phyloP scores from a whole-genome alignment of 163 green algal genomes.

The Chlorella variabilis region DNA sequence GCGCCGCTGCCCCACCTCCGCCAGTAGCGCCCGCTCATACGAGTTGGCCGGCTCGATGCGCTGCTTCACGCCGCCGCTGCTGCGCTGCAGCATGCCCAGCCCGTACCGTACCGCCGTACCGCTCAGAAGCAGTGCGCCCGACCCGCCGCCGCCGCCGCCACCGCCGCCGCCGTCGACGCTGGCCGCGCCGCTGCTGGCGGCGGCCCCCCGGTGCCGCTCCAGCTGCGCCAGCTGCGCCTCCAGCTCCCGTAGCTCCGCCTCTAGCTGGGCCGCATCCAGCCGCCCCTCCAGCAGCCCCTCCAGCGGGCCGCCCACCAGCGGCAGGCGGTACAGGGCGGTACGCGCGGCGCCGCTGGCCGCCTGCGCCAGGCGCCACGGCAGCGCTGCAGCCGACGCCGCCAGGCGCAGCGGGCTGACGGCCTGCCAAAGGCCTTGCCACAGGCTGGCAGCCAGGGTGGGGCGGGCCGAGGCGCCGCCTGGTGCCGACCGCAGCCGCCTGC shows the following conservation, averaged over 20 bases:
- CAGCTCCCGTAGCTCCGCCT: constrained; percentile 10
- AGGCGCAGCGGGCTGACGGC: constrained; percentile 3
- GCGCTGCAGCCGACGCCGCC: neutral
- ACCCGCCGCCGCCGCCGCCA: neutral
- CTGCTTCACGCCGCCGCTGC: constrained; percentile 29
- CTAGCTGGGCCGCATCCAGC: neutral
- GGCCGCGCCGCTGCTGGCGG: neutral
- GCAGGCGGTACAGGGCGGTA: neutral
- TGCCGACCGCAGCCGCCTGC: neutral
- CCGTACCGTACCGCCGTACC: constrained; percentile 40
- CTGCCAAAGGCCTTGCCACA: neutral
- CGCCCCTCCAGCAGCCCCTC: neutral
- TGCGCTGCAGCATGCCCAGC: constrained; percentile 48
- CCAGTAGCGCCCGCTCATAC: constrained; percentile 72
- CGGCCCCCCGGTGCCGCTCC: too few relatives aligned
- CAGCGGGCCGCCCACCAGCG: neutral
- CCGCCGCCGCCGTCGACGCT: neutral
- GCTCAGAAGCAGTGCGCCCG: constrained; percentile 12
- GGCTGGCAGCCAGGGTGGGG: neutral
- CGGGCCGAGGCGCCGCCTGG: neutral
- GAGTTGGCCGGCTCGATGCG: constrained; percentile 58
- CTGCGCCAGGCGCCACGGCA: neutral
- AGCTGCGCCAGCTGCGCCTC: constrained; percentile 1
- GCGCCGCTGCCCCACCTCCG: too few relatives aligned
- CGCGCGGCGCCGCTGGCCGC: neutral